These are phyloP conservation scores for Lactarius vividus DNA, from an alignment of 768 basidiomycete genomes.

Conservation along the genomic window DNA sequence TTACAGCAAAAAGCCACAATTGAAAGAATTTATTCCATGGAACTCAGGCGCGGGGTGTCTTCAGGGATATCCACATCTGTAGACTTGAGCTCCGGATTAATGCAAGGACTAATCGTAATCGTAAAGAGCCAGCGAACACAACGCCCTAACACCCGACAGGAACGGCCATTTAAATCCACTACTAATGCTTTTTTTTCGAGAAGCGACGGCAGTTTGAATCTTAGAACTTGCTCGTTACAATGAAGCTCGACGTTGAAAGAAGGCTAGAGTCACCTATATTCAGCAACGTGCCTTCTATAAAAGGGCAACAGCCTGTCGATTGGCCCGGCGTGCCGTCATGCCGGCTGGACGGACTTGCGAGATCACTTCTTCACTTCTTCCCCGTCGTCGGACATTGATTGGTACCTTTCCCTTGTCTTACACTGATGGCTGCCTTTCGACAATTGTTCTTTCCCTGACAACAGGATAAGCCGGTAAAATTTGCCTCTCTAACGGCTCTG, in stretches of 20 bases:
- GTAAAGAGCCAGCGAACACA: background rate
- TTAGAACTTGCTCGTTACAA: background rate
- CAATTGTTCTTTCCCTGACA: conserved; percentile 12
- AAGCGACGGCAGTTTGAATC: background rate
- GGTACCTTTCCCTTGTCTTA: conserved; percentile 8
- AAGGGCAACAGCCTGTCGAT: background rate
- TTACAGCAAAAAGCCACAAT: background rate
- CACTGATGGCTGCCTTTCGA: background rate
- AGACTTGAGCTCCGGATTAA: background rate
- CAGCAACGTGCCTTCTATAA: background rate
- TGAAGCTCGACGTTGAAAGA: background rate
- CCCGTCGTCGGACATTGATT: background rate
- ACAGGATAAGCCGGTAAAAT: background rate
- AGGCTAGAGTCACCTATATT: background rate
- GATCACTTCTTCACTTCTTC: too few relatives aligned
- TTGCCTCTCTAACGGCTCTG: background rate
- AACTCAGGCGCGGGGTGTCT: background rate
- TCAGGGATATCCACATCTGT: background rate
- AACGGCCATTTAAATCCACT: background rate
- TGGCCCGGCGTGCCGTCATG: background rate
- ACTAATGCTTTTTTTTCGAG: background rate
- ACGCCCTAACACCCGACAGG: background rate
- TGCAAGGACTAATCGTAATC: too few relatives aligned
- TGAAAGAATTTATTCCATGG: background rate
- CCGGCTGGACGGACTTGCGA: background rate